Conservation (phyloP, 2,329 filamentous ascomycete species). For the Talaromyces sp. region DNA sequence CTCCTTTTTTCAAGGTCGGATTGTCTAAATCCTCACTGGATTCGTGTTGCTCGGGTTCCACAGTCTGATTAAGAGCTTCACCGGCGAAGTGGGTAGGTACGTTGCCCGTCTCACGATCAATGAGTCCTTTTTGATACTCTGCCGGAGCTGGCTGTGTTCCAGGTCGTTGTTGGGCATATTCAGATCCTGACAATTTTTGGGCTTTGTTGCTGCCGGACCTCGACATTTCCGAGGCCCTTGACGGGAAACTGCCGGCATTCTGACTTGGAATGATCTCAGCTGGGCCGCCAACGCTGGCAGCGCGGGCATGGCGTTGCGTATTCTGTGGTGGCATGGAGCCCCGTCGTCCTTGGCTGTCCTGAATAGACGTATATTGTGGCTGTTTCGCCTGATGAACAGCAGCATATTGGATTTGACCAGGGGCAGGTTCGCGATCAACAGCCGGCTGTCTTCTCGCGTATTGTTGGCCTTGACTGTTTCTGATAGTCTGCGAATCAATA, state of each 20-base stretch:
- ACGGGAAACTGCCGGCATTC: background rate
- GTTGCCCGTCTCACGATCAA: conserved; percentile 7
- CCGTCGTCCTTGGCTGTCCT: conserved; percentile 14
- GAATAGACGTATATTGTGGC: conserved; percentile 17
- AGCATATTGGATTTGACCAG: conserved; percentile 17
- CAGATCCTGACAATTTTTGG: background rate
- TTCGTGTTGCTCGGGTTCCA: conserved; percentile 10
- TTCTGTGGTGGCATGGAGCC: conserved; percentile 14
- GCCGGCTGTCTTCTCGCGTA: conserved; percentile 6
- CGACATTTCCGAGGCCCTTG: background rate
- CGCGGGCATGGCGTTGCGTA: background rate
- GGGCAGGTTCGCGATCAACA: background rate
- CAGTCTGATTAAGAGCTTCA: conserved; percentile 2
- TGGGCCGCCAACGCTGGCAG: background rate
- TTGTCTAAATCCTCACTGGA: conserved; percentile 11
- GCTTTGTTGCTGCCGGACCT: conserved; percentile 7
- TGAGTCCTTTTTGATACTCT: conserved; percentile 1
- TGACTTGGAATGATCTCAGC: background rate
- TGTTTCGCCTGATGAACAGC: conserved; percentile 15
- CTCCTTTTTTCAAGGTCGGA: conserved; percentile 20
- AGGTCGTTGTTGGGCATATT: conserved; percentile 2
- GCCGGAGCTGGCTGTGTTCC: background rate
- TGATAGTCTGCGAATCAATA: conserved; percentile 14
- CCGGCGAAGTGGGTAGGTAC: conserved; percentile 9
- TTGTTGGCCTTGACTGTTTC: conserved; percentile 12